Evolutionary conservation across 768 basidiomycete genomes (phyloP).

Genomic region (Amanita pallidorosea): DNA sequence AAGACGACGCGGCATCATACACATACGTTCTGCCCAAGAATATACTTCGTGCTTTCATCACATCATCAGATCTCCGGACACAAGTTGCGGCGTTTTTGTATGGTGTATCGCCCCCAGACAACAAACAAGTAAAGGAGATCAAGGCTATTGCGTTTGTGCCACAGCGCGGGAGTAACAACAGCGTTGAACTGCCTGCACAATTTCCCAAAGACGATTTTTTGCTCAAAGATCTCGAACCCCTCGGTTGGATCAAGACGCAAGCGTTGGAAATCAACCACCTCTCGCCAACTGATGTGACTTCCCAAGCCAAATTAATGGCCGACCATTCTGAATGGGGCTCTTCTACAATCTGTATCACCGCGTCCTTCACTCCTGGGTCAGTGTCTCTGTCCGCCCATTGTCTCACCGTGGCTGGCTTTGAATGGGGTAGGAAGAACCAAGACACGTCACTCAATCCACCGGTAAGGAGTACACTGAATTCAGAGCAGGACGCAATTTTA

Average conservation of each 20-base stretch:
- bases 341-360: conserved; percentile 86
- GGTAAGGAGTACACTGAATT: conserved; percentile 20
- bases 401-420: conserved; percentile 85
- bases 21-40: conserved; percentile 99
- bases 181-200: conserved; percentile 81
- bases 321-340: conserved; percentile 94
- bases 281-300: conserved; percentile 86
- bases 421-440: conserved; percentile 93
- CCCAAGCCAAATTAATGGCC: conserved; percentile 95
- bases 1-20: conserved; percentile 90
- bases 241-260: conserved; percentile 97
- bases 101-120: conserved; percentile 87
- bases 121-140: conserved; percentile 98
- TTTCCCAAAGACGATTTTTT: conserved; percentile 93
- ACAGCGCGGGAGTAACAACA: conserved; percentile 92
- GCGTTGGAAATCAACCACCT: conserved; percentile 86
- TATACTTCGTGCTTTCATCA: conserved; percentile 86
- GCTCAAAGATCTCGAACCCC: conserved; percentile 87
- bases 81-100: conserved; percentile 94
- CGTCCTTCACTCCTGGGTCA: conserved; percentile 96
- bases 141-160: conserved; percentile 98
- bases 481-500: background rate
- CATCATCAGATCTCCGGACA: conserved; percentile 87
- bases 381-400: conserved; percentile 92
- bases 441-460: conserved; percentile 79